A percentile compares a stretch with the other conserved stretches of the same genome.
These are phyloP conservation scores for Metschnikowia koreensis DNA, from an alignment of 805 yeast species.

Conservation along the genomic window DNA sequence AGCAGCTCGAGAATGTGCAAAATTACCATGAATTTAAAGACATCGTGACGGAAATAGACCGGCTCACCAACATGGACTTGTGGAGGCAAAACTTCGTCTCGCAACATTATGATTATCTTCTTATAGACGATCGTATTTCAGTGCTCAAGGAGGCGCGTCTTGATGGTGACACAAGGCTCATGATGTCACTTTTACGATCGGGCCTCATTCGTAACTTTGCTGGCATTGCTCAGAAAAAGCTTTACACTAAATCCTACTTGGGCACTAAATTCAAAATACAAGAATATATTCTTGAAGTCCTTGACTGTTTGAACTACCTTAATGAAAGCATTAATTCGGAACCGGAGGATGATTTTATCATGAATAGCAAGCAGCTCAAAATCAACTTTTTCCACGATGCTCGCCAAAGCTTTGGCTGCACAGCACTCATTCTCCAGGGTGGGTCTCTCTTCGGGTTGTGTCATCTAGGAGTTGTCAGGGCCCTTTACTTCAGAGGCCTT, in stretches of 20 bases:
- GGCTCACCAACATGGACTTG: conserved; percentile 42
- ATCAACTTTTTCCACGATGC: conserved; percentile 82
- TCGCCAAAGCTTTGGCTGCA: conserved; percentile 82
- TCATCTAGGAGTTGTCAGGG: conserved; percentile 89
- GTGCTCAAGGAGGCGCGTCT: conserved; percentile 60
- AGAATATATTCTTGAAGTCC: conserved; percentile 76
- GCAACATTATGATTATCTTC: conserved; percentile 75
- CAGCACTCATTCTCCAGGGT: conserved; percentile 90
- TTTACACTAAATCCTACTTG: conserved; percentile 76
- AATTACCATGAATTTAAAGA: conserved; percentile 71
- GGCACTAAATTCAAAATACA: conserved; percentile 91
- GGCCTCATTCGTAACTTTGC: conserved; percentile 90
- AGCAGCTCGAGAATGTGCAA: conserved; percentile 49
- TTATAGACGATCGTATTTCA: conserved; percentile 73
- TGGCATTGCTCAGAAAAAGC: conserved; percentile 74
- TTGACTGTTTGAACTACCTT: conserved; percentile 61
- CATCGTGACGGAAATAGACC: conserved; percentile 49
- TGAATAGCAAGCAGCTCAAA: conserved; percentile 55
- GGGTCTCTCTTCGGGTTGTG: conserved; percentile 93
- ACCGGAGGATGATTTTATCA: conserved; percentile 32
- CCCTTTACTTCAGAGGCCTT: conserved; percentile 68
- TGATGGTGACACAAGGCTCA: conserved; percentile 51
- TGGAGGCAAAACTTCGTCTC: conserved; percentile 86
- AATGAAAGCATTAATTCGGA: conserved; percentile 41
- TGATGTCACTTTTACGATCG: conserved; percentile 70